Base-by-base conservation (phyloP, 208 protist genomes). In the Trypanosomatidae sp. region DNA sequence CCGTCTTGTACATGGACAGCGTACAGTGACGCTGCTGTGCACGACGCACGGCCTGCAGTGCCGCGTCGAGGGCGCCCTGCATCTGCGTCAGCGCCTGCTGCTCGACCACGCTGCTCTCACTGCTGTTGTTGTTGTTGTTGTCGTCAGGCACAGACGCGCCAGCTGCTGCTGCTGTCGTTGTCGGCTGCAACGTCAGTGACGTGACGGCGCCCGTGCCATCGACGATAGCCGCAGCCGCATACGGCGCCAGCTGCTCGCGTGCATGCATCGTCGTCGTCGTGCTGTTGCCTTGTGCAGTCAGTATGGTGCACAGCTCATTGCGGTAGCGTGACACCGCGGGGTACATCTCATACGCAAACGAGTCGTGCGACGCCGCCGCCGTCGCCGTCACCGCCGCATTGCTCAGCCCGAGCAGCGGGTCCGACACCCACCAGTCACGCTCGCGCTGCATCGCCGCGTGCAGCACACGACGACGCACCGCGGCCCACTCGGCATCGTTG, bases 381-480 rank as follows among this genome's bases (percentile, higher is more conserved):
- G 35, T 27, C 15, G 26, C 54, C 58, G 23, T 64, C 58, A 25
- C 56, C 52, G 56, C 47, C 6, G 64, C 40, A 42, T 79, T 73
- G 7, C 28, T 30, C 27, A 85, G 71, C 33, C 80, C 61, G n/a
- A 92, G 58, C 23, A 88, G 68, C 30, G 76, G 72, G 51, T 92
- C 80, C 3, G 60, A 38, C 39, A 78, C 32, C 79, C 78, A 92
- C 80, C 84, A 92, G 48, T 88, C 79, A 6, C 79, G 73, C 47
- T 89, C 76, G 23, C 61, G 44, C 11, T 38, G 28, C 54, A 85
- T 69, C 5, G 84, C 79, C 22, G 43, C 45, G 27, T 61, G 32
- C n/a, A 92, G 63, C 22, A 81, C 79, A 26, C 33, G 24, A 10
- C 79, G 68, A 23, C 84, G 78, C 22, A 53, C 73, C 20, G 47